Evolutionary conservation across 2,329 filamentous ascomycete species (phyloP), one percentile per base, ranked within the genome.

Genomic region (Tolypocladium nubicola): DNA sequence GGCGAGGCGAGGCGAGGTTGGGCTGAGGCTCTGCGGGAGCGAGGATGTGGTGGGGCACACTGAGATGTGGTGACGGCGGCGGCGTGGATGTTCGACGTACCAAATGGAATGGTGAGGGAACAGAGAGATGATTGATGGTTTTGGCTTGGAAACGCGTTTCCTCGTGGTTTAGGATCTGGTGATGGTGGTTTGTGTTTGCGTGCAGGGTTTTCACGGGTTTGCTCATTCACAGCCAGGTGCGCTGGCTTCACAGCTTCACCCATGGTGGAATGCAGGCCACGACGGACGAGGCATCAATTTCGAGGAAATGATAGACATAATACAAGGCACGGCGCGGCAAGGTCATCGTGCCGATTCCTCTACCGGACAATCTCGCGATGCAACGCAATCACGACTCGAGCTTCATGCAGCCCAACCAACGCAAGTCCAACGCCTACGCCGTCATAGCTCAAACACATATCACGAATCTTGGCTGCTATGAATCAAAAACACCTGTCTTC

Each of bases 401-500:
- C 26, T 47, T 19, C 26, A 33, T 8, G 8, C 30, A 30, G 8
- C 30, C 23, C 23, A 26, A 16, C 11, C 13, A 47, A 16, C 6
- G 14, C 4, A 1, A 0, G 5, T 47, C n/a, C 45, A 33, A 30
- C 4, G 1, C 45, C 26, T 11, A 30, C 23, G 4, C 3, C 9
- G 14, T 14, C 14, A 16, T 6, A 19, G 13, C 23, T 30, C 26
- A 2, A n/a, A n/a, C 45, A 19, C 26, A 6, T 4, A 7, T 14
- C 14, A 5, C 11, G 11, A 13, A 37, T 37, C 14, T 4, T 4
- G 8, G 16, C 38, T 7, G 37, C 8, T 10, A 3, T 26, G 13
- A 19, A 10, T 16, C 43, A 47, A 30, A 26, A 9, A 10, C 3
- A 54, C 1, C 1, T 87, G 88, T 69, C 73, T 73, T 75, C 73